These are phyloP conservation scores for Euphorbia peplus DNA, from an alignment of 345 rosid species.

Conservation along the genomic window DNA sequence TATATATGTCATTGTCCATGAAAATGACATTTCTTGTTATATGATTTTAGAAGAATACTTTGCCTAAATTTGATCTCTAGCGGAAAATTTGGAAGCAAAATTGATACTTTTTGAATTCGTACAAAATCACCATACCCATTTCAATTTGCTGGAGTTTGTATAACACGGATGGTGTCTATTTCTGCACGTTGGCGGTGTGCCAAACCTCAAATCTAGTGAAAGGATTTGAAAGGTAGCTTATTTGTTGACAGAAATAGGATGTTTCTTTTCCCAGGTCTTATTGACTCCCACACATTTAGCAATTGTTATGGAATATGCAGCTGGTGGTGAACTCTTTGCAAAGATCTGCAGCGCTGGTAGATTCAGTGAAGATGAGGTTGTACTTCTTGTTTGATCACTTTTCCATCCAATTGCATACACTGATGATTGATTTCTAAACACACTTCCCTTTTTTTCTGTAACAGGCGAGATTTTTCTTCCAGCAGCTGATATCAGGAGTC, in stretches of 20 bases:
- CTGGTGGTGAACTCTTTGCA: conserved; percentile 87
- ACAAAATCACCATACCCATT: too few species aligned
- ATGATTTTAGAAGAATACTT: too few species aligned
- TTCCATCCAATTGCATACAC: neutral
- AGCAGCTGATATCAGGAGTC: conserved; percentile 87
- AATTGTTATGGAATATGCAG: conserved; percentile 86
- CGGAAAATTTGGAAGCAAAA: neutral
- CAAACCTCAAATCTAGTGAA: too few species aligned
- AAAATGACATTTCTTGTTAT: neutral
- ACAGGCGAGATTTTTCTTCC: conserved; percentile 83
- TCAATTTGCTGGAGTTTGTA: too few species aligned
- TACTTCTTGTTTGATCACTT: conserved; percentile 9
- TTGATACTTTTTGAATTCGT: too few species aligned
- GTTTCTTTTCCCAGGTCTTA: conserved; percentile 37
- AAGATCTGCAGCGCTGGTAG: conserved; percentile 81
- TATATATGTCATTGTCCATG: neutral
- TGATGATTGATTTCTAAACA: neutral
- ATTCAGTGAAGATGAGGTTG: conserved; percentile 89
- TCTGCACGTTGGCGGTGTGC: too few species aligned
- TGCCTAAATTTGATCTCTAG: too few species aligned
- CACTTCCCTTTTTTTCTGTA: neutral
- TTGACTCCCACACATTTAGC: conserved; percentile 79
- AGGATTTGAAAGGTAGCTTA: conserved; percentile 2
- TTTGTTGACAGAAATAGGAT: neutral
- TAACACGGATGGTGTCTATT: too few species aligned